These are phyloP conservation scores for Malus hybrid DNA, from an alignment of 331 rosid genomes.

Conservation along the genomic window DNA sequence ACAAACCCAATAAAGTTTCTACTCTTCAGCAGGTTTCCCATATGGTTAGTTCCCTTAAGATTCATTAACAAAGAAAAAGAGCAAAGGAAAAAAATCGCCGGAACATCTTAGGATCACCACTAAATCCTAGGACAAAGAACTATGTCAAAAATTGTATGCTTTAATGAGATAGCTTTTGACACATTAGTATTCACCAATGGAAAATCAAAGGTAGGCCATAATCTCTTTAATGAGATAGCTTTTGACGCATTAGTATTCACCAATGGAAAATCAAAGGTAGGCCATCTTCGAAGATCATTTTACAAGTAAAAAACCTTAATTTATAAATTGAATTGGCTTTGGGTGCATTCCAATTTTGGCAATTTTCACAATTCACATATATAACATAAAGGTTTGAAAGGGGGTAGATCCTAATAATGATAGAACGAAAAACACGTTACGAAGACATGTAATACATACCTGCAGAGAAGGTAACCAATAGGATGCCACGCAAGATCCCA, in stretches of 20 bases:
- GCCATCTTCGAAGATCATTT: neutral
- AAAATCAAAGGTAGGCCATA: neutral
- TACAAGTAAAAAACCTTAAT: neutral
- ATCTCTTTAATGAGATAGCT: neutral
- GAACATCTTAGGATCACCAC: neutral
- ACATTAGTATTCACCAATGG: neutral
- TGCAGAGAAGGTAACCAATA: slow-evolving; percentile 97
- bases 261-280: neutral
- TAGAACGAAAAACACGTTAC: neutral
- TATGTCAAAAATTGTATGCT: neutral
- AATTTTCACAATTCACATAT: neutral
- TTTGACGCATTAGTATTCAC: neutral
- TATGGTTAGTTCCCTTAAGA: neutral
- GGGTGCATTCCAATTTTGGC: neutral
- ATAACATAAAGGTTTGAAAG: neutral
- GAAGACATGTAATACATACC: slow-evolving; percentile 34
- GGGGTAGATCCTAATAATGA: neutral
- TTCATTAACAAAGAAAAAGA: neutral
- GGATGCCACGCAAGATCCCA: slow-evolving; percentile 99
- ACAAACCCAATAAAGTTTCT: neutral
- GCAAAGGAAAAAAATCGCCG: neutral
- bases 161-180: neutral
- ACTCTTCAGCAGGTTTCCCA: neutral
- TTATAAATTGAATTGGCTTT: neutral
- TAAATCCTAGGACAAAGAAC: neutral